A percentile compares a stretch with the other conserved stretches of the same genome.
phyloP scores from a whole-genome alignment of 352 stramenopile species.

The Globisporangium apiculatum region DNA sequence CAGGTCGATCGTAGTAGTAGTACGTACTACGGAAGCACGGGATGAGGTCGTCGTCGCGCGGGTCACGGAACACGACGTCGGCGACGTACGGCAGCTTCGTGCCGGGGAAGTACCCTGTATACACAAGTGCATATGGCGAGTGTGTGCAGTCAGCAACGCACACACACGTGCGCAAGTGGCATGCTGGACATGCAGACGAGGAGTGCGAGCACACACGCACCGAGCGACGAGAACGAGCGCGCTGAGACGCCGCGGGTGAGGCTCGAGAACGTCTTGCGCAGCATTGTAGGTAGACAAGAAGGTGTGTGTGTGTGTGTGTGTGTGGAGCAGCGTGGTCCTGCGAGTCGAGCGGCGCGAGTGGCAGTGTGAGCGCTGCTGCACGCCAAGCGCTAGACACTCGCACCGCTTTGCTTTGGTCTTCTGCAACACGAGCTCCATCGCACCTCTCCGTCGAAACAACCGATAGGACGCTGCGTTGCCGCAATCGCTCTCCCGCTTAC shows the following conservation, averaged over 20 bases:
- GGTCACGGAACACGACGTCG: conserved; percentile 83
- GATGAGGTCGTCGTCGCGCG: conserved; percentile 73
- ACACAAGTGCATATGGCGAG: not conserved
- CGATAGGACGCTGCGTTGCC: not conserved
- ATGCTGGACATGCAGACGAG: not conserved
- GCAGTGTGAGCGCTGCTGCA: not conserved
- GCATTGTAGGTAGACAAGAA: not conserved
- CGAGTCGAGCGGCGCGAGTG: not conserved
- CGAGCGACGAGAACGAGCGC: conserved; percentile 27
- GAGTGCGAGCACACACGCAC: conserved; percentile 5
- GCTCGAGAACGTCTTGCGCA: conserved; percentile 14
- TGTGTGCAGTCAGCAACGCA: not conserved
- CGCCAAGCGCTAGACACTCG: not conserved
- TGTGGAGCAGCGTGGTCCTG: too few species aligned
- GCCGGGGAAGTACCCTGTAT: conserved; percentile 62
- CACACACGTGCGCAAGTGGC: not conserved
- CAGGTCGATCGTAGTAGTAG: conserved; percentile 5
- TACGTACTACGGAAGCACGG: conserved; percentile 88
- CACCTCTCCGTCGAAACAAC: not conserved
- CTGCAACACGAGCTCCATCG: too few species aligned
- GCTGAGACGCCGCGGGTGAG: conserved; percentile 6
- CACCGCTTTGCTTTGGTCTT: not conserved
- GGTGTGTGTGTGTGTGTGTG: not conserved
- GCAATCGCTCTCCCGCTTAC: too few species aligned
- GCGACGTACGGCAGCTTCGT: conserved; percentile 86